Percentiles rank a stretch among this genome's conserved stretches.
These are phyloP conservation scores for Penicillium sp. DNA, from an alignment of 2,329 filamentous ascomycete genomes.

Conservation along the genomic window DNA sequence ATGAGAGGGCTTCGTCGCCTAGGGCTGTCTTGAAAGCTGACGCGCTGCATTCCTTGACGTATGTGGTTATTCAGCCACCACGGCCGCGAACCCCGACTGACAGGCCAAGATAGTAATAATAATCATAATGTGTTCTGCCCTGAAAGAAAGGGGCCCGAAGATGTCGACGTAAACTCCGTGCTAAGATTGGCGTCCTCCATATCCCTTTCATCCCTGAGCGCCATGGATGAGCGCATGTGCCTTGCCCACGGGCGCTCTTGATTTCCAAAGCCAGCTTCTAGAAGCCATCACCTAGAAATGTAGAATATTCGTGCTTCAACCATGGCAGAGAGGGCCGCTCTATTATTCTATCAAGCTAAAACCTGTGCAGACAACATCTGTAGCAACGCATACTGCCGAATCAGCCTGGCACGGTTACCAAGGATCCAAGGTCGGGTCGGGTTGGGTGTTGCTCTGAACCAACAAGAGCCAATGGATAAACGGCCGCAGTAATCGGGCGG, in stretches of 20 bases:
- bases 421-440: background rate
- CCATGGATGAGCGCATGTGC: background rate
- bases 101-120: background rate
- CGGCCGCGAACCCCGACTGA: background rate
- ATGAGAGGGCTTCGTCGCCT: background rate
- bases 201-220: background rate
- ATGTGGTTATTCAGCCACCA: background rate
- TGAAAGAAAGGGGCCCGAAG: background rate
- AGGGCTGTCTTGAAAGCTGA: background rate
- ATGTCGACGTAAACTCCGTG: background rate
- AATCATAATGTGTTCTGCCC: background rate
- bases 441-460: slow-evolving; percentile 22
- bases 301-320: background rate
- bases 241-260: background rate
- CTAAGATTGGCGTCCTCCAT: background rate
- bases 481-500: background rate
- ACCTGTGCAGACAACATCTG: background rate
- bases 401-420: background rate
- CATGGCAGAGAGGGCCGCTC: background rate
- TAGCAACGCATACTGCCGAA: background rate
- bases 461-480: slow-evolving; percentile 29
- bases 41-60: background rate
- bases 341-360: background rate
- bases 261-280: background rate
- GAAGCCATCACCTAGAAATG: background rate